Evolutionary conservation across 1,284 basidiomycete genomes (phyloP).

Genomic region (Ceratobasidium sp.): DNA sequence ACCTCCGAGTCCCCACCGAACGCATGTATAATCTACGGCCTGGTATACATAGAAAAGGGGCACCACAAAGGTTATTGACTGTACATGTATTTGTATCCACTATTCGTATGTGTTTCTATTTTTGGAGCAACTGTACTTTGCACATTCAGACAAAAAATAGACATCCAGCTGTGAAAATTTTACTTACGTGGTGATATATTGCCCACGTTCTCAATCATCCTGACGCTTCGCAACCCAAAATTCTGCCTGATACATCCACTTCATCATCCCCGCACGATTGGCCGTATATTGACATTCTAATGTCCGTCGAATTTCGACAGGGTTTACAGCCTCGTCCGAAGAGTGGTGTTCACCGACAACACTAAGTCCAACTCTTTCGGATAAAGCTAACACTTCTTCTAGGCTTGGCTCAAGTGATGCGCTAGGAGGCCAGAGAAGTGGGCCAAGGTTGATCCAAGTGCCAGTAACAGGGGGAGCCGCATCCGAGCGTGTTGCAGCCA

Average conservation of each 20-base stretch:
- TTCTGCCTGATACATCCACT: constrained; percentile 66
- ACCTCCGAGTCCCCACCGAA: neutral
- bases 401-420: constrained; percentile 65
- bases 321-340: neutral
- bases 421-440: constrained; percentile 65
- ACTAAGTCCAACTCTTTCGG: constrained; percentile 60
- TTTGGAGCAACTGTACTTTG: too few relatives aligned
- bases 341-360: constrained; percentile 42
- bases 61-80: neutral
- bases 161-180: too few relatives aligned
- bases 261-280: constrained; percentile 67
- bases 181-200: neutral
- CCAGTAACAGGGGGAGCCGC: constrained; percentile 61
- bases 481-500: neutral
- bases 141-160: too few relatives aligned
- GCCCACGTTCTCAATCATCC: constrained; percentile 25
- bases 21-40: neutral
- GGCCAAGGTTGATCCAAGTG: constrained; percentile 70
- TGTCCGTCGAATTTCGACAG: constrained; percentile 49
- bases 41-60: neutral
- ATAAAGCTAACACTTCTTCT: constrained; percentile 62
- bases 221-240: constrained; percentile 61
- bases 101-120: too few relatives aligned
- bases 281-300: constrained; percentile 68
- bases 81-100: neutral